These are phyloP conservation scores for Linnemannia zychae DNA, from an alignment of 192 early-diverging fungal species.

Conservation along the genomic window DNA sequence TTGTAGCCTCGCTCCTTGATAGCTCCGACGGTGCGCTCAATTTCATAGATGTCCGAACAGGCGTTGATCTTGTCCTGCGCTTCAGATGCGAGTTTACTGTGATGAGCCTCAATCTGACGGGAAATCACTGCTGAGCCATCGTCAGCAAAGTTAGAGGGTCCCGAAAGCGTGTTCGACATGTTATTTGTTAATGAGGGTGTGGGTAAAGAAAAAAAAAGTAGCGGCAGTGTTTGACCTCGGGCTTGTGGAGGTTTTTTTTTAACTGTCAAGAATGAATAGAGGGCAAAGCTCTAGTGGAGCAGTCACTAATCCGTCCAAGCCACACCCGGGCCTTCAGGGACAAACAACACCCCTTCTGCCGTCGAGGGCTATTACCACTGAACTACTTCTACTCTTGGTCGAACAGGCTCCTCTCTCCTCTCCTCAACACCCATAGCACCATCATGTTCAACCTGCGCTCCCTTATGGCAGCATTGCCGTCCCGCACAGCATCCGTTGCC, in stretches of 20 bases:
- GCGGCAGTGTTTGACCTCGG: neutral
- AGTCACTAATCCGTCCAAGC: neutral
- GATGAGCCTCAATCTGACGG: constrained; percentile 58
- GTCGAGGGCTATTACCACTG: neutral
- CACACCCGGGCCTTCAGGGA: constrained; percentile 16
- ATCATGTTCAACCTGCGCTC: constrained; percentile 53
- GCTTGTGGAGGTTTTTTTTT: neutral
- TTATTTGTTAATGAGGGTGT: neutral
- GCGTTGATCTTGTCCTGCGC: constrained; percentile 53
- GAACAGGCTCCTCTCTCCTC: neutral
- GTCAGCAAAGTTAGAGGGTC: constrained; percentile 73
- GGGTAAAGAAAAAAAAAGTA: neutral
- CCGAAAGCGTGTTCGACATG: constrained; percentile 59
- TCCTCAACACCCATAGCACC: neutral
- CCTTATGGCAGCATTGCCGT: constrained; percentile 52
- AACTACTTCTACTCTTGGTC: neutral
- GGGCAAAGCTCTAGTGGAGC: constrained; percentile 10
- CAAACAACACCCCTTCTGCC: constrained; percentile 2
- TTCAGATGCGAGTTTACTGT: constrained; percentile 36
- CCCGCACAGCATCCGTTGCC: constrained; percentile 18
- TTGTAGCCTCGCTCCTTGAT: constrained; percentile 63
- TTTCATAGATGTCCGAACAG: constrained; percentile 67
- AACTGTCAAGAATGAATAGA: neutral
- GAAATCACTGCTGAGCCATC: constrained; percentile 78
- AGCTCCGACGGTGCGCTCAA: constrained; percentile 70